A percentile compares a stretch with the other conserved stretches of the same genome.
These are phyloP conservation scores for Backusella westeae DNA, from an alignment of 192 early-diverging fungal species.

Conservation along the genomic window DNA sequence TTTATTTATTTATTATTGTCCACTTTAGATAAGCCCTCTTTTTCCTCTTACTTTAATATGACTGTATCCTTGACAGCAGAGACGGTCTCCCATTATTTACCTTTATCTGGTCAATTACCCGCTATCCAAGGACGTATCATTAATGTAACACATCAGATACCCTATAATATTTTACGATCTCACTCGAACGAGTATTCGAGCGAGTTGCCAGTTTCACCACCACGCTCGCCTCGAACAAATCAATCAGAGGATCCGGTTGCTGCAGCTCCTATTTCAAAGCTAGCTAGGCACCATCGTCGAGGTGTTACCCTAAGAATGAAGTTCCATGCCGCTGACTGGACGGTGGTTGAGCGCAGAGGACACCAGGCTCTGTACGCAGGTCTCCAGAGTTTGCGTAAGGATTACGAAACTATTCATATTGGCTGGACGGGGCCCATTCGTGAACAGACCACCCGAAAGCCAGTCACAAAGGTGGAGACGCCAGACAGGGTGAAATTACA, in stretches of 20 bases:
- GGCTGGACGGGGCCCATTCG: constrained; percentile 72
- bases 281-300: constrained; percentile 26
- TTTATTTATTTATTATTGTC: not conserved
- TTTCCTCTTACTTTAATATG: not conserved
- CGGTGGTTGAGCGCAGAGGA: constrained; percentile 57
- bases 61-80: constrained; percentile 20
- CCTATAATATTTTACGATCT: constrained; percentile 40
- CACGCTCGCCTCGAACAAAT: not conserved
- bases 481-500: constrained; percentile 60
- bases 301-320: constrained; percentile 21
- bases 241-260: constrained; percentile 15
- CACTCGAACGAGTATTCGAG: not conserved
- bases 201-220: constrained; percentile 14
- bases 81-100: constrained; percentile 25
- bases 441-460: constrained; percentile 38
- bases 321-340: constrained; percentile 36
- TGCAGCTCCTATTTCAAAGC: constrained; percentile 26
- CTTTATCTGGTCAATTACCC: constrained; percentile 25
- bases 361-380: constrained; percentile 92
- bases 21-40: not conserved
- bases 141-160: constrained; percentile 59
- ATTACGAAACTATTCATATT: constrained; percentile 65
- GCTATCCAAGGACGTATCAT: constrained; percentile 44
- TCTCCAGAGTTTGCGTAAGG: constrained; percentile 65
- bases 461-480: constrained; percentile 47